Evolutionary conservation across 2,329 filamentous ascomycete genomes (phyloP).

Genomic region (Chaetomium sp.): DNA sequence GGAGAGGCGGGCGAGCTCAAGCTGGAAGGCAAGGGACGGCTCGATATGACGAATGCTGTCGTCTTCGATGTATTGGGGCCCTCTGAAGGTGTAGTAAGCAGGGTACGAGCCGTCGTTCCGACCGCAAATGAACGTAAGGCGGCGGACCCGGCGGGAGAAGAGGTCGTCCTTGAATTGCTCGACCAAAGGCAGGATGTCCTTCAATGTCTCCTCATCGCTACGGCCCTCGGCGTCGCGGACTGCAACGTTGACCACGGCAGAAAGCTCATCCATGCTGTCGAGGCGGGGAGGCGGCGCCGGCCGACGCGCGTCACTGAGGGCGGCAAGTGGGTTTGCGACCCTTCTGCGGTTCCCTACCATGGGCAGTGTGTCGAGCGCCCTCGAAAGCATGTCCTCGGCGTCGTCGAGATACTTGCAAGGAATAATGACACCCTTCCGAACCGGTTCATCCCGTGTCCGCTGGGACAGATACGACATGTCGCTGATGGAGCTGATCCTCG

Average conservation of each 20-base stretch:
- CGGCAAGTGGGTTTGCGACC: constrained; percentile 64
- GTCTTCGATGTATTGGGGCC: constrained; percentile 85
- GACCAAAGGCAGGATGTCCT: constrained; percentile 74
- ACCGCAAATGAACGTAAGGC: constrained; percentile 94
- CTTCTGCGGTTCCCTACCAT: constrained; percentile 58
- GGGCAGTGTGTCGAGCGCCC: constrained; percentile 83
- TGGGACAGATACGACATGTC: constrained; percentile 88
- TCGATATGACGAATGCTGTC: constrained; percentile 96
- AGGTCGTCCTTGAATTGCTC: constrained; percentile 83
- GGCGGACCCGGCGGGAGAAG: constrained; percentile 76
- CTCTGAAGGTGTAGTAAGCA: constrained; percentile 97
- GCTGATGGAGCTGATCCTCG: constrained; percentile 90
- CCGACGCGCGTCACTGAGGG: constrained; percentile 73
- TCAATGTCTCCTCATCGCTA: constrained; percentile 78
- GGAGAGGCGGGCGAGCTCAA: constrained; percentile 87
- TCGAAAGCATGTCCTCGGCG: constrained; percentile 80
- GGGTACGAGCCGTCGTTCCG: constrained; percentile 93
- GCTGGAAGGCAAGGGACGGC: constrained; percentile 96
- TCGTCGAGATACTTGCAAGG: constrained; percentile 94
- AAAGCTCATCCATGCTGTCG: constrained; percentile 73
- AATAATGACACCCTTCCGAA: constrained; percentile 89
- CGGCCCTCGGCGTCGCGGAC: constrained; percentile 83
- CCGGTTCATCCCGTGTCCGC: constrained; percentile 73
- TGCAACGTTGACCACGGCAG: constrained; percentile 89
- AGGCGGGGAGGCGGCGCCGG: constrained; percentile 55